phyloP scores from a whole-genome alignment of 768 basidiomycete species.

The Kondoa subrosea region DNA sequence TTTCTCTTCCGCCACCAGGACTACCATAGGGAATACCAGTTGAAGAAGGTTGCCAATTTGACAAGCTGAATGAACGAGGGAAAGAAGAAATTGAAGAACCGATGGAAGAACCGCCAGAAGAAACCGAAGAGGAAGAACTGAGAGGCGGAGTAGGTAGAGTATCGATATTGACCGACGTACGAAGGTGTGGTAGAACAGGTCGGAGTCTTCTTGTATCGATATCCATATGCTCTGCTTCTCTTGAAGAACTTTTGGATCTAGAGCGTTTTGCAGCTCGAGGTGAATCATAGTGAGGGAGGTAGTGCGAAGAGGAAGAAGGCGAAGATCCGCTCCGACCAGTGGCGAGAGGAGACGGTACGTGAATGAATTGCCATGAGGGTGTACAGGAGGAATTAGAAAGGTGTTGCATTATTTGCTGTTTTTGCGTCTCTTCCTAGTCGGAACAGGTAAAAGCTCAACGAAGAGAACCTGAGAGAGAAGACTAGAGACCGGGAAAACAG shows the following conservation, averaged over 20 bases:
- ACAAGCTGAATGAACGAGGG: background rate
- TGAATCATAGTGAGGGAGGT: constrained; percentile 1
- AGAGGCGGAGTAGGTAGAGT: constrained; percentile 4
- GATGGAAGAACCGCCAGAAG: background rate
- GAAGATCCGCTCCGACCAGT: background rate
- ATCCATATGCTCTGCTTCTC: background rate
- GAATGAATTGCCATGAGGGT: background rate
- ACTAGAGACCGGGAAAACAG: background rate
- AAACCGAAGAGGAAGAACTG: constrained; percentile 2
- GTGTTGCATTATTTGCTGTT: background rate
- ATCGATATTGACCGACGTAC: background rate
- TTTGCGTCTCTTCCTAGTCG: background rate
- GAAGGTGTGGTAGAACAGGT: background rate
- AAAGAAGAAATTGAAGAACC: background rate
- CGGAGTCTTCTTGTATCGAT: background rate
- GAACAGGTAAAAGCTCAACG: background rate
- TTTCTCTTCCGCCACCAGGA: background rate
- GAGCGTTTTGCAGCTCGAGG: background rate
- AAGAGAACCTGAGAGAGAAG: background rate
- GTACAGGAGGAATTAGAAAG: background rate
- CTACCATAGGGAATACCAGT: background rate
- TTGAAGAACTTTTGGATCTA: background rate
- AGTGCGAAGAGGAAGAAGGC: background rate
- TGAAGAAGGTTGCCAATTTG: background rate
- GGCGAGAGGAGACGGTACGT: background rate